Evolutionary conservation across 805 yeast genomes (phyloP).

Genomic region (Metschnikowia arizonensis): DNA sequence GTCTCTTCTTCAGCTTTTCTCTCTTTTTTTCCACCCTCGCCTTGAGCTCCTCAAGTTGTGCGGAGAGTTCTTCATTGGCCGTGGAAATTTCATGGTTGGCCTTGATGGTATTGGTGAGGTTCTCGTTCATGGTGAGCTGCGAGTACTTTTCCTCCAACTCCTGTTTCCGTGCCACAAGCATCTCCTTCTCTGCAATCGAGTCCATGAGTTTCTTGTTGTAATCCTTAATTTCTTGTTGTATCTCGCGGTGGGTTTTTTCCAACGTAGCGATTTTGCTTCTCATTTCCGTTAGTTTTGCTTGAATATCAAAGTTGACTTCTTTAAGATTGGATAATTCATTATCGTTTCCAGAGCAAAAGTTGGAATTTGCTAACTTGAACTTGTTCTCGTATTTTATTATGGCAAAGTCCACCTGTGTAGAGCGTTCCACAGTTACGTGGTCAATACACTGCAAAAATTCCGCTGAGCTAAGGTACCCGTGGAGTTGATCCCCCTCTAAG

Average conservation of each 20-base stretch:
- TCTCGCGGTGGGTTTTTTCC: slow-evolving; percentile 33
- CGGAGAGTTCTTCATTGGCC: slow-evolving; percentile 31
- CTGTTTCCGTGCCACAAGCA: slow-evolving; percentile 14
- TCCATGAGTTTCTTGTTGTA: slow-evolving; percentile 19
- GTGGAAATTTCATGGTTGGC: slow-evolving; percentile 39
- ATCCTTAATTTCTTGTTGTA: slow-evolving; percentile 22
- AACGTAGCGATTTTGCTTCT: slow-evolving; percentile 27
- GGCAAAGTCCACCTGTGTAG: slow-evolving; percentile 10
- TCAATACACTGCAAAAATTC: slow-evolving; percentile 4
- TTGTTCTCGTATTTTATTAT: slow-evolving; percentile 18
- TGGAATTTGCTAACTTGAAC: slow-evolving; percentile 30
- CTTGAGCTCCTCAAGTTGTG: slow-evolving; percentile 28
- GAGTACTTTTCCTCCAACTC: slow-evolving; percentile 25
- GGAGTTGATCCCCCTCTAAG: slow-evolving; percentile 24
- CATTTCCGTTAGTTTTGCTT: slow-evolving; percentile 24
- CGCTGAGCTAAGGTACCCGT: slow-evolving; percentile 6
- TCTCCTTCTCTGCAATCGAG: slow-evolving; percentile 21
- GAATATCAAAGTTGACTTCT: slow-evolving; percentile 36
- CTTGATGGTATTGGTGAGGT: slow-evolving; percentile 34
- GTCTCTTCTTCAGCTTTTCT: slow-evolving; percentile 18
- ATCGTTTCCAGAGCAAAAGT: slow-evolving; percentile 34
- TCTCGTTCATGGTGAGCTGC: slow-evolving; percentile 35
- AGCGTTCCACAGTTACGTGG: slow-evolving; percentile 1
- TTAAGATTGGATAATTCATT: slow-evolving; percentile 36
- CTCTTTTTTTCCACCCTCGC: slow-evolving; percentile 25